Conservation (phyloP, 1,139 yeast species). For the Saccharomyces hybrid region DNA sequence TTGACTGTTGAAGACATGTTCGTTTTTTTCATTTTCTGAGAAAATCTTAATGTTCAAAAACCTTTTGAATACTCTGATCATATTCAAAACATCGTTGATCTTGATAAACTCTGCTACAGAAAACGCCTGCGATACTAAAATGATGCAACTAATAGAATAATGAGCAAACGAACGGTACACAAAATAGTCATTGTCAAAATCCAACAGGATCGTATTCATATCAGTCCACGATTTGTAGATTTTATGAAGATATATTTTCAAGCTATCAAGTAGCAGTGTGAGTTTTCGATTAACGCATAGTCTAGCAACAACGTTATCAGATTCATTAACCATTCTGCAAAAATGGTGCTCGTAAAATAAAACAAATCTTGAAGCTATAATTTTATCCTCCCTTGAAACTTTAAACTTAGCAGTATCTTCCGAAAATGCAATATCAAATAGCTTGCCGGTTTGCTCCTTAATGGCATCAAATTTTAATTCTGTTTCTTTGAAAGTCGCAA, state of each 20-base stretch:
- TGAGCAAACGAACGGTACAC: constrained; percentile 11
- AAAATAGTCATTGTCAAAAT: constrained; percentile 16
- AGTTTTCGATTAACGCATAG: constrained; percentile 10
- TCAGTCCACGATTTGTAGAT: constrained; percentile 15
- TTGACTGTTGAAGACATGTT: constrained; percentile 11
- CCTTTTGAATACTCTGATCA: constrained; percentile 15
- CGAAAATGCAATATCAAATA: constrained; percentile 16
- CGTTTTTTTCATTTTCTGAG: constrained; percentile 8
- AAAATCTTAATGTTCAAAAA: constrained; percentile 10
- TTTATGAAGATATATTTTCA: constrained; percentile 3
- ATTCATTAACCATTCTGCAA: constrained; percentile 14
- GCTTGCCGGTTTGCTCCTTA: constrained; percentile 15
- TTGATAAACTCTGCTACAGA: constrained; percentile 8
- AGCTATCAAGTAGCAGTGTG: constrained; percentile 4
- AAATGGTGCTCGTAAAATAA: constrained; percentile 14
- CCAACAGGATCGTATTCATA: constrained; percentile 15
- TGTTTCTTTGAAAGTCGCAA: constrained; percentile 11
- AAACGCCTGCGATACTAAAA: constrained; percentile 14
- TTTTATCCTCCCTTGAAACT: constrained; percentile 10
- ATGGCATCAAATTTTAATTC: constrained; percentile 16
- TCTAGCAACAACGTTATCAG: constrained; percentile 20
- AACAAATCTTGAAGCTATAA: constrained; percentile 13
- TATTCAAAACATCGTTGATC: constrained; percentile 12
- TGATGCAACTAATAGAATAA: constrained; percentile 14
- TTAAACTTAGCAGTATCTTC: constrained; percentile 1